Conservation (phyloP, 805 yeast genomes). For the Saccharomyces paradoxus region DNA sequence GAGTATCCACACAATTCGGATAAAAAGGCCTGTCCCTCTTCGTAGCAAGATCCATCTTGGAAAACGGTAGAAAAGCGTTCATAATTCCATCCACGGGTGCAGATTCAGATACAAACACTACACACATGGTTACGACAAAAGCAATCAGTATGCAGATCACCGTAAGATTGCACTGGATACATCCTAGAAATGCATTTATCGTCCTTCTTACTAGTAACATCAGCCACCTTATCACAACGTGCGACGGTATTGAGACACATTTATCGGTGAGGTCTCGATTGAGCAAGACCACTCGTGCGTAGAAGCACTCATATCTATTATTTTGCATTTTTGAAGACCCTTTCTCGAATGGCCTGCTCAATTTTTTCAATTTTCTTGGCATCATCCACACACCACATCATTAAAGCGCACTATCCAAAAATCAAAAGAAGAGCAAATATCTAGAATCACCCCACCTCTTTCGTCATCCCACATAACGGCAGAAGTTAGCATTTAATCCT, state of each 20-base stretch:
- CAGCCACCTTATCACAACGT: background rate
- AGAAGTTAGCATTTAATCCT: background rate
- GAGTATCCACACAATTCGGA: constrained; percentile 49
- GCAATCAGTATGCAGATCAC: constrained; percentile 2
- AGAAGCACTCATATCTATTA: background rate
- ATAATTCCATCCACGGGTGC: background rate
- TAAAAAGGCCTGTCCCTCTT: constrained; percentile 40
- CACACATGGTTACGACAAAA: constrained; percentile 2
- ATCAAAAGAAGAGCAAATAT: background rate
- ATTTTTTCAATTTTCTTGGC: background rate
- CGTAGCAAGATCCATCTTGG: constrained; percentile 14
- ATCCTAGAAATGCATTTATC: background rate
- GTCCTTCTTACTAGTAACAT: background rate
- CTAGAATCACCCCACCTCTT: background rate
- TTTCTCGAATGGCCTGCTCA: background rate
- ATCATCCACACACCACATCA: background rate
- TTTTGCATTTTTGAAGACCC: background rate
- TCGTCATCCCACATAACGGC: background rate
- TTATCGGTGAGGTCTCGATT: background rate
- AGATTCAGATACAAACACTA: constrained; percentile 1
- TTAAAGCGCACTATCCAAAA: background rate
- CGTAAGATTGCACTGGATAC: constrained; percentile 1
- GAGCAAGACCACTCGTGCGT: background rate
- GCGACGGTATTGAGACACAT: background rate
- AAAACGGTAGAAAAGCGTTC: constrained; percentile 3